These are phyloP conservation scores for Neolentinus lepideus DNA, from an alignment of 1,284 basidiomycete species.

Conservation along the genomic window DNA sequence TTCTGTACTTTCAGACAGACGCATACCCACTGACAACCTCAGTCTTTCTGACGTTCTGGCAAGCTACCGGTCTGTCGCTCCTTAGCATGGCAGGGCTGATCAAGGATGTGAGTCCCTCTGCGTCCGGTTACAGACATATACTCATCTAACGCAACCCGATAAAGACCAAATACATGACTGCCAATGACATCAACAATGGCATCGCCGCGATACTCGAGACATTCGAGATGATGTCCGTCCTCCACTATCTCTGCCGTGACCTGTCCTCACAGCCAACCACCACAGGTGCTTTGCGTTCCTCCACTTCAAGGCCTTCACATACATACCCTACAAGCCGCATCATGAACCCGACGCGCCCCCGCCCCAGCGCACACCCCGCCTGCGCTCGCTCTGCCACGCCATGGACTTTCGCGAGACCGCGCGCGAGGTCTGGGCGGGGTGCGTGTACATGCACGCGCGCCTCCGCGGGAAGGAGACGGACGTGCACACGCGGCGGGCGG, in stretches of 20 bases:
- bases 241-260: background rate
- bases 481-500: conserved; percentile 36
- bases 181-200: conserved; percentile 69
- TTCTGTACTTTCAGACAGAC: background rate
- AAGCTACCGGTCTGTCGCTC: conserved; percentile 54
- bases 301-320: conserved; percentile 72
- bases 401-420: conserved; percentile 64
- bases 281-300: conserved; percentile 57
- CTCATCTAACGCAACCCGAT: conserved; percentile 2
- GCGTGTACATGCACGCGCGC: conserved; percentile 45
- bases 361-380: conserved; percentile 36
- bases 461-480: conserved; percentile 44
- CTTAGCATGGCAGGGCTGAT: conserved; percentile 58
- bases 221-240: conserved; percentile 68
- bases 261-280: background rate
- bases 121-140: background rate
- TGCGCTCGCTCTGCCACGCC: conserved; percentile 51
- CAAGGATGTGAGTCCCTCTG: conserved; percentile 45
- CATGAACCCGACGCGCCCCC: conserved; percentile 20
- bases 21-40: conserved; percentile 1
- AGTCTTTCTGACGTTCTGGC: conserved; percentile 82
- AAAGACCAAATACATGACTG: conserved; percentile 64
- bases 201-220: conserved; percentile 65
- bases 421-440: conserved; percentile 49
- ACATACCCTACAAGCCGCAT: conserved; percentile 48